Percentiles rank a stretch among this genome's conserved stretches.
Evolutionary conservation across 495 filamentous ascomycete genomes (phyloP).

Genomic region (Talaromyces borbonicus): DNA sequence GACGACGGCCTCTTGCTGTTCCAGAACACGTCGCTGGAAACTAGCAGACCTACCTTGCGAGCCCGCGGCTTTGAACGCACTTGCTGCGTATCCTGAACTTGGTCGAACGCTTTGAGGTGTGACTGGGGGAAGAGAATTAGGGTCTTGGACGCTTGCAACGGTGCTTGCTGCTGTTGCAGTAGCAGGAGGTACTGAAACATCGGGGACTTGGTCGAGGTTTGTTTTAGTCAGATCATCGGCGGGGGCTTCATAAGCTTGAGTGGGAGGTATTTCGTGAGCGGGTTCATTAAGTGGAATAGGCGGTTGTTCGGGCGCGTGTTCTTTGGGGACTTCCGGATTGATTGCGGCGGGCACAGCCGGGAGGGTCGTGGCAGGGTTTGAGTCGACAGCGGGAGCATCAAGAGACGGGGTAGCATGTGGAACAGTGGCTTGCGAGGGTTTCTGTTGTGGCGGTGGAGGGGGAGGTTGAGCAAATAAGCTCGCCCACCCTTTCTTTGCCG

Average conservation of each 20-base stretch:
- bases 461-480: constrained; percentile 48
- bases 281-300: constrained; percentile 16
- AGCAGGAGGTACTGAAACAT: constrained; percentile 61
- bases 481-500: constrained; percentile 53
- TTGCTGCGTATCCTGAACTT: constrained; percentile 60
- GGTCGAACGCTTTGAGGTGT: constrained; percentile 55
- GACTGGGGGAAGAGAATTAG: constrained; percentile 32
- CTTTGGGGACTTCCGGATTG: constrained; percentile 13
- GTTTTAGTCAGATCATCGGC: constrained; percentile 80
- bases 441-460: constrained; percentile 29
- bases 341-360: constrained; percentile 17
- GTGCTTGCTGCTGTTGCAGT: constrained; percentile 88
- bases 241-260: constrained; percentile 50
- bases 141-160: constrained; percentile 71
- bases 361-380: constrained; percentile 22
- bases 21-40: constrained; percentile 72
- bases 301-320: constrained; percentile 18
- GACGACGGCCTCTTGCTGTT: constrained; percentile 93
- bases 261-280: constrained; percentile 36
- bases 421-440: constrained; percentile 19
- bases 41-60: constrained; percentile 54
- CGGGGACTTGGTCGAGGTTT: constrained; percentile 83
- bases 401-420: no score
- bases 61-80: constrained; percentile 63
- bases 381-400: constrained; percentile 14